These are phyloP conservation scores for Hibiscus trionum DNA, from an alignment of 345 rosid species.

Conservation along the genomic window DNA sequence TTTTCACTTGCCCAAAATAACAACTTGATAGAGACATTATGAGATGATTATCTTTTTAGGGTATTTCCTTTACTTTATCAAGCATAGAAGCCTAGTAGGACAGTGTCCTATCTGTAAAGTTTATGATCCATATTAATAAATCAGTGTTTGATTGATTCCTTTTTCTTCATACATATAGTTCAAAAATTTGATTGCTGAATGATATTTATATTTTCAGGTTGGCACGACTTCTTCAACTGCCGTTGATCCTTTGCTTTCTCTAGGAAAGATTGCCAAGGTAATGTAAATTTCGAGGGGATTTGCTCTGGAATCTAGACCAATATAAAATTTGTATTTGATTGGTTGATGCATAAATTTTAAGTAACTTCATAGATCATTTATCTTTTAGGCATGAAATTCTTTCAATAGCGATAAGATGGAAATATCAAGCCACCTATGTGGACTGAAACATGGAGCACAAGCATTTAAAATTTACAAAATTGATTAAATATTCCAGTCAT, in stretches of 20 bases:
- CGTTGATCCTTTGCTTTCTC: slow-evolving; percentile 58
- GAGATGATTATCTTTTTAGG: slow-evolving; percentile 5
- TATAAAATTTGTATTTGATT: not conserved
- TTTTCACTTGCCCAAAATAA: not conserved
- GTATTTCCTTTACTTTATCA: not conserved
- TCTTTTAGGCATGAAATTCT: not conserved
- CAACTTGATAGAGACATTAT: not conserved
- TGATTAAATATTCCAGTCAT: not conserved
- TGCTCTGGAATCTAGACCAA: not conserved
- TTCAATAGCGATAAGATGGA: not conserved
- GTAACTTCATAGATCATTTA: not conserved
- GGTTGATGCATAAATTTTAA: not conserved
- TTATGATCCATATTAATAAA: not conserved
- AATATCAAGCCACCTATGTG: not conserved
- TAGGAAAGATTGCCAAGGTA: slow-evolving; percentile 74
- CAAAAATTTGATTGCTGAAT: not conserved
- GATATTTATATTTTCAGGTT: slow-evolving; percentile 36
- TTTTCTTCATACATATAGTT: not conserved
- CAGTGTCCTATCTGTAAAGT: not conserved
- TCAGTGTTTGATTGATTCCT: not conserved
- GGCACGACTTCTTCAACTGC: slow-evolving; percentile 91
- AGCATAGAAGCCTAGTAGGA: not conserved
- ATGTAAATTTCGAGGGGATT: slow-evolving; percentile 1
- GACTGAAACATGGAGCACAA: not conserved
- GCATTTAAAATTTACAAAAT: not conserved